A percentile compares a stretch with the other conserved stretches of the same genome.
Conservation (phyloP, 331 rosid species). For the Erythrophleum ivorense region DNA sequence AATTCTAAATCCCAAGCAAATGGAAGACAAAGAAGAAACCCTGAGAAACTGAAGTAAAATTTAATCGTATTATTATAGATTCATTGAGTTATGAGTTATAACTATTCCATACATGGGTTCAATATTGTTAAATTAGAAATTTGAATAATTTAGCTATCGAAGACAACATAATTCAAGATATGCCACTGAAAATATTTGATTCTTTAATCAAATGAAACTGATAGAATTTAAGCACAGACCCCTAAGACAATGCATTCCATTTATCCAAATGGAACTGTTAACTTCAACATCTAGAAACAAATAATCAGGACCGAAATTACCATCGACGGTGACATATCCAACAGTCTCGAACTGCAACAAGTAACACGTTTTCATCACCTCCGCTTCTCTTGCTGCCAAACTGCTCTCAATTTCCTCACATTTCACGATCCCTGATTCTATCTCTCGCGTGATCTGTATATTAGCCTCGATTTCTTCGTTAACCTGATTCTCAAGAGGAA, state of each 20-base stretch:
- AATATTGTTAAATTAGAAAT: background rate
- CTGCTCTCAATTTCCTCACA: conserved; percentile 65
- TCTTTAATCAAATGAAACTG: background rate
- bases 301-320: conserved; percentile 38
- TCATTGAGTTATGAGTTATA: conserved; percentile 1
- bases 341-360: conserved; percentile 61
- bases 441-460: conserved; percentile 73
- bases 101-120: background rate
- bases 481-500: conserved; percentile 47
- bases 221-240: background rate
- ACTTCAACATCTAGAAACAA: background rate
- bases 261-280: conserved; percentile 12
- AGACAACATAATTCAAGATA: conserved; percentile 4
- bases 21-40: conserved; percentile 11
- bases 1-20: conserved; percentile 4
- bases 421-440: conserved; percentile 74
- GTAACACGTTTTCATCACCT: conserved; percentile 56
- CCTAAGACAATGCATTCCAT: background rate
- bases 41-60: no score
- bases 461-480: conserved; percentile 76
- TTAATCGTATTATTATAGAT: background rate
- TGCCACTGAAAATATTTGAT: background rate
- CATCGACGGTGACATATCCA: conserved; percentile 59
- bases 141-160: background rate
- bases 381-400: conserved; percentile 58